Conservation (phyloP, 2,329 filamentous ascomycete genomes). For the Colletotrichum sp. region DNA sequence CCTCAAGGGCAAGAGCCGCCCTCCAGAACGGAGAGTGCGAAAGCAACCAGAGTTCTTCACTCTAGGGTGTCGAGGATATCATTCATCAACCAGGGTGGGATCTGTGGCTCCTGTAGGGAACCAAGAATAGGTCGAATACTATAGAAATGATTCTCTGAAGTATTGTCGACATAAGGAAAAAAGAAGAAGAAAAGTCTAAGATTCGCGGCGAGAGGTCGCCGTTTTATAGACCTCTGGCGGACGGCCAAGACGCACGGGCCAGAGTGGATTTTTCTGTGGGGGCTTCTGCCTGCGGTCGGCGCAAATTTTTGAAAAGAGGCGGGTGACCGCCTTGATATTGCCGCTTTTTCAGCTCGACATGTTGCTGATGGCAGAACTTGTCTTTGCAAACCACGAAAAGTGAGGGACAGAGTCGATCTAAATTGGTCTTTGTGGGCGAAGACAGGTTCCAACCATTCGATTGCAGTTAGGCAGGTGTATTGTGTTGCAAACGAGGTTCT, state of each 20-base stretch:
- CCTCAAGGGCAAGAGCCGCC: slow-evolving; percentile 47
- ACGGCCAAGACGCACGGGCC: not conserved
- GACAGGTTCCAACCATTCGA: not conserved
- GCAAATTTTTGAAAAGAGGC: slow-evolving; percentile 6
- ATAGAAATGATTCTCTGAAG: slow-evolving; percentile 95
- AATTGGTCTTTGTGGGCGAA: not conserved
- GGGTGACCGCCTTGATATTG: slow-evolving; percentile 12
- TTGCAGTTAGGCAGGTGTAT: not conserved
- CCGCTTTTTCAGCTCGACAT: not conserved
- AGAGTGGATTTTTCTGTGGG: not conserved
- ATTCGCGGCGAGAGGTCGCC: slow-evolving; percentile 25
- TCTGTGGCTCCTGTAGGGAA: slow-evolving; percentile 93
- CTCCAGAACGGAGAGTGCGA: slow-evolving; percentile 66
- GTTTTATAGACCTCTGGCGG: slow-evolving; percentile 44
- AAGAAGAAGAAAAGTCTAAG: slow-evolving; percentile 45
- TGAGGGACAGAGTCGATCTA: not conserved
- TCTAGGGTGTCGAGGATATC: slow-evolving; percentile 88
- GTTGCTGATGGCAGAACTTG: not conserved
- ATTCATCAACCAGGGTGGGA: slow-evolving; percentile 94
- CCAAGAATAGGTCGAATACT: slow-evolving; percentile 93
- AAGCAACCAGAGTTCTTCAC: slow-evolving; percentile 74
- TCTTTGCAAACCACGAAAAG: not conserved
- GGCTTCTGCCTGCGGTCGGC: not conserved
- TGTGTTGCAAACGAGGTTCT: not conserved
- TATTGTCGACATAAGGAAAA: slow-evolving; percentile 68